These are phyloP conservation scores for Cryphonectria carpinicola DNA, from an alignment of 2,329 filamentous ascomycete genomes.

Conservation along the genomic window DNA sequence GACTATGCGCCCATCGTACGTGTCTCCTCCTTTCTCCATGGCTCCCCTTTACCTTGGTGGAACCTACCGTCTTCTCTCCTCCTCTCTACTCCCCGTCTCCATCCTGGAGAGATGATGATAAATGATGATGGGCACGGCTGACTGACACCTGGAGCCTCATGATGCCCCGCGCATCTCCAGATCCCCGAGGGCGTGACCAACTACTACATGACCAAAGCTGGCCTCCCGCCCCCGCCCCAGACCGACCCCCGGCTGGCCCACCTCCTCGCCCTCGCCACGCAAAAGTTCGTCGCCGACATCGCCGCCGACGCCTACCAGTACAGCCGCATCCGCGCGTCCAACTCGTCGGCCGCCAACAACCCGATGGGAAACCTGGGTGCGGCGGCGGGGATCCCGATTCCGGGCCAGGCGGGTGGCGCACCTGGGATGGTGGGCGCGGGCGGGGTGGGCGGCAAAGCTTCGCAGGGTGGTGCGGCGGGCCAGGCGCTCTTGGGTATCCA, in stretches of 20 bases:
- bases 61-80: neutral
- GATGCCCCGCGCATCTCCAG: slow-evolving; percentile 47
- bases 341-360: slow-evolving; percentile 84
- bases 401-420: slow-evolving; percentile 59
- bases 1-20: slow-evolving; percentile 95
- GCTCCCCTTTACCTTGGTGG: neutral
- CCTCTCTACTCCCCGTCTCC: neutral
- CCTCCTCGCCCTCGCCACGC: slow-evolving; percentile 93
- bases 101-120: neutral
- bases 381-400: slow-evolving; percentile 69
- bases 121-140: neutral
- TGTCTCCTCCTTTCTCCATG: slow-evolving; percentile 28
- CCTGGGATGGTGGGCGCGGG: neutral
- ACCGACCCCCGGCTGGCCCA: slow-evolving; percentile 89
- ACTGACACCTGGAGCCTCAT: slow-evolving; percentile 9
- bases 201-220: slow-evolving; percentile 96
- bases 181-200: slow-evolving; percentile 97
- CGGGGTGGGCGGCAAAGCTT: neutral
- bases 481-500: slow-evolving; percentile 68
- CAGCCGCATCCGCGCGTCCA: slow-evolving; percentile 91
- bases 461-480: slow-evolving; percentile 11
- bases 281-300: slow-evolving; percentile 98
- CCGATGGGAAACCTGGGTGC: slow-evolving; percentile 86
- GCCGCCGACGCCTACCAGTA: slow-evolving; percentile 98
- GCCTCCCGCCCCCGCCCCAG: slow-evolving; percentile 88